phyloP scores from a whole-genome alignment of 805 yeast species.

The Metschnikowia chrysomelidarum region DNA sequence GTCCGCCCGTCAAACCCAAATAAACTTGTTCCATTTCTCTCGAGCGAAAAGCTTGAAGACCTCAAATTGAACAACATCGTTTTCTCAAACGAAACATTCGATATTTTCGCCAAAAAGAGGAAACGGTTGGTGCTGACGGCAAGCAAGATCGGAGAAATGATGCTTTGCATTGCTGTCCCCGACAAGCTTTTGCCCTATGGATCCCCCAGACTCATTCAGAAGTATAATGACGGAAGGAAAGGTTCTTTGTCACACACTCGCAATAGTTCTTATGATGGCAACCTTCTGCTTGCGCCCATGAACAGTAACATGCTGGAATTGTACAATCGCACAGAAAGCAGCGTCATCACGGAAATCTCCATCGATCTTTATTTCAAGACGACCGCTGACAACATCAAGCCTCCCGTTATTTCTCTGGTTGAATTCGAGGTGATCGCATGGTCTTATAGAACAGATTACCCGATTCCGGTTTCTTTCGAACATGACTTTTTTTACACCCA shows the following conservation, averaged over 20 bases:
- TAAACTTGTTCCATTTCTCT: neutral
- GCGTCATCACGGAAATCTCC: constrained; percentile 23
- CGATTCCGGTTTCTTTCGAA: constrained; percentile 37
- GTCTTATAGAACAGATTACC: constrained; percentile 41
- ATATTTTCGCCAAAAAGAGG: constrained; percentile 36
- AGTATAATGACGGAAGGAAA: constrained; percentile 30
- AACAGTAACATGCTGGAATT: constrained; percentile 28
- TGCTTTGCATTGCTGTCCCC: constrained; percentile 34
- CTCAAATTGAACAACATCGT: constrained; percentile 9
- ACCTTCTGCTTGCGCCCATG: constrained; percentile 10
- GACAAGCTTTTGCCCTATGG: constrained; percentile 33
- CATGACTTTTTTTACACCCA: constrained; percentile 42
- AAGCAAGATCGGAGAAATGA: constrained; percentile 34
- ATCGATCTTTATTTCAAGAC: constrained; percentile 30
- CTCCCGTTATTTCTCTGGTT: constrained; percentile 34
- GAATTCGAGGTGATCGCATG: constrained; percentile 40
- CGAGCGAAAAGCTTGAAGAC: constrained; percentile 3
- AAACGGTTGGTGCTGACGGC: constrained; percentile 34
- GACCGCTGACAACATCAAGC: constrained; percentile 21
- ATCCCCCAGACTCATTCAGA: constrained; percentile 37
- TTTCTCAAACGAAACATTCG: constrained; percentile 19
- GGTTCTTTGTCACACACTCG: constrained; percentile 1
- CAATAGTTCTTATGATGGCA: constrained; percentile 1
- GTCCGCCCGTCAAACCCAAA: constrained; percentile 5
- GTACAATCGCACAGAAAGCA: constrained; percentile 29